A percentile compares a stretch with the other conserved stretches of the same genome.
Conservation (phyloP, 2,329 filamentous ascomycete genomes). For the Fusarium cyanostomum region DNA sequence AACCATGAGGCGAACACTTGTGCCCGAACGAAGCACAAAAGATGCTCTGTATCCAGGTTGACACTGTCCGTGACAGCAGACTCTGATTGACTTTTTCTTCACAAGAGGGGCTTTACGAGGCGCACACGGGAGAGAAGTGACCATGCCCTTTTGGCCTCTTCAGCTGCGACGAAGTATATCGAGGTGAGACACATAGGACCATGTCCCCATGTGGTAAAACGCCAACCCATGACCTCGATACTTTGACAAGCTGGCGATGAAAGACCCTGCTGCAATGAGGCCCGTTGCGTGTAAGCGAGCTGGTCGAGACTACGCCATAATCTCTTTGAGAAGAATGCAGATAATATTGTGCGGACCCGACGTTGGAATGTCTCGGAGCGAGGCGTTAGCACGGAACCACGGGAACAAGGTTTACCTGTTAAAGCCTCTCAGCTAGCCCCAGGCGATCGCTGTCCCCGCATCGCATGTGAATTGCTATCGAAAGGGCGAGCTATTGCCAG, state of each 20-base stretch:
- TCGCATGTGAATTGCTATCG: background rate
- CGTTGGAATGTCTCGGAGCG: slow-evolving; percentile 31
- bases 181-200: slow-evolving; percentile 12
- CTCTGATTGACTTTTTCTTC: slow-evolving; percentile 7
- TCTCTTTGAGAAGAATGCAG: slow-evolving; percentile 26
- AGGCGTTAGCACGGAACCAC: slow-evolving; percentile 2
- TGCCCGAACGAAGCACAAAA: background rate
- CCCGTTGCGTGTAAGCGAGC: slow-evolving; percentile 8
- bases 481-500: background rate
- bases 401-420: slow-evolving; percentile 20
- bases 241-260: background rate
- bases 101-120: background rate
- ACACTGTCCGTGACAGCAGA: background rate
- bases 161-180: slow-evolving; percentile 25
- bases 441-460: slow-evolving; percentile 17
- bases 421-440: slow-evolving; percentile 16
- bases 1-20: slow-evolving; percentile 1
- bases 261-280: background rate
- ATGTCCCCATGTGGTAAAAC: slow-evolving; percentile 17
- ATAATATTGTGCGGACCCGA: slow-evolving; percentile 14
- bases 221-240: slow-evolving; percentile 12
- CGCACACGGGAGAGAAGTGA: slow-evolving; percentile 8
- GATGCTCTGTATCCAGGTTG: background rate
- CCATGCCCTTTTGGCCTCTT: slow-evolving; percentile 11
- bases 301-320: slow-evolving; percentile 17